Evolutionary conservation across 2,329 filamentous ascomycete genomes (phyloP), one percentile per base, ranked within the genome.

Genomic region (Pseudocercospora crystallina): DNA sequence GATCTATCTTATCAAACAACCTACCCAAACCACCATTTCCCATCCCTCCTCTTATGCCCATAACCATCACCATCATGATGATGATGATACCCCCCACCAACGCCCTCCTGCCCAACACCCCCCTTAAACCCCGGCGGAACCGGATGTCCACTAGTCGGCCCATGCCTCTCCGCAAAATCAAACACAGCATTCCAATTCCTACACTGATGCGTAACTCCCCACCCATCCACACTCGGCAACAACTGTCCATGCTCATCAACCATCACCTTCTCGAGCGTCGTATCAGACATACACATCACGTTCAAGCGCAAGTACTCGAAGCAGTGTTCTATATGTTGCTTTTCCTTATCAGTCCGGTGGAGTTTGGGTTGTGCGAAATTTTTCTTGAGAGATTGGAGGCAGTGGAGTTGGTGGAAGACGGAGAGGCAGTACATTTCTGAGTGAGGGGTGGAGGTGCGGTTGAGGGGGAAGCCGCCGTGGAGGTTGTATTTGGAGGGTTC

Each of bases 321-420:
- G 15, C 40, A 43, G 14, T 43, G 40, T 7, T 32, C 29, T 3
- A 13, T 43, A 20, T 15, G 40, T 29, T 14, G 12, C 2, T 26
- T 9, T 14, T 41, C 20, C 38, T 2, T 26, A n/a, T 17, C 38
- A 14, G 20, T 7, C 8, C 20, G 2, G 8, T 30, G 26, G 26
- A 14, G n/a, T 15, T n/a, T 13, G 20, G 4, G 40, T 13, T 32
- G 40, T 26, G 12, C 33, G 33, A 43, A 31, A 3, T 43, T 30
- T 43, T 43, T 26, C 13, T 43, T 43, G 3, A 43, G n/a, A 2
- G 40, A 26, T 1, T 31, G 9, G 14, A 34, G 14, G 41, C 41
- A 43, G 31, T 43, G 41, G 41, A 43, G n/a, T 34, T 43, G 30
- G 29, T 43, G 29, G 41, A 43, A 43, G 12, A 43, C 12, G 31